phyloP scores from a whole-genome alignment of 2,329 filamentous ascomycete genomes.

The Fusarium transvaalense region DNA sequence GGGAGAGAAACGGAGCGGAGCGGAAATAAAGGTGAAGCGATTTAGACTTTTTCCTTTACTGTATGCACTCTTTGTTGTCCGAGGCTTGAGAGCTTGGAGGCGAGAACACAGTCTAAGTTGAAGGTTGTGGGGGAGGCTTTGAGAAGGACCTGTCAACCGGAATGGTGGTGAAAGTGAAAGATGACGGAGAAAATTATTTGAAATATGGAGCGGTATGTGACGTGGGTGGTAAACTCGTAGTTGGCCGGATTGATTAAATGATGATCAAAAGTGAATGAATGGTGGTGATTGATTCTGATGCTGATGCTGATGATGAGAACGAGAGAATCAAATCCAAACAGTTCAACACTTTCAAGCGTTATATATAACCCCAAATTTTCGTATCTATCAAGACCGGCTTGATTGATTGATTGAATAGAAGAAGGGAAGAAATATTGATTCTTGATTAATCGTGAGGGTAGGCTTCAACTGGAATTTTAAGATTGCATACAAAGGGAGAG shows the following conservation, averaged over 20 bases:
- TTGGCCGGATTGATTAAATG: constrained; percentile 15
- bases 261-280: constrained; percentile 12
- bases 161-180: constrained; percentile 41
- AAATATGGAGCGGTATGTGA: constrained; percentile 11
- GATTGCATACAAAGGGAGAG: constrained; percentile 46
- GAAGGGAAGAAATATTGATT: constrained; percentile 45
- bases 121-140: constrained; percentile 31
- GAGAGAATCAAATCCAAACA: constrained; percentile 5
- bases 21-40: constrained; percentile 23
- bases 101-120: constrained; percentile 12
- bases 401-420: constrained; percentile 1
- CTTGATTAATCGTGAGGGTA: constrained; percentile 33
- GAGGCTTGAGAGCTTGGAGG: constrained; percentile 19
- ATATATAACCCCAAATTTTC: constrained; percentile 37
- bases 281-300: too few relatives aligned
- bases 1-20: constrained; percentile 7
- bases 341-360: constrained; percentile 24
- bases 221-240: constrained; percentile 15
- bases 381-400: constrained; percentile 44
- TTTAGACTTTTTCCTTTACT: constrained; percentile 22
- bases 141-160: constrained; percentile 18
- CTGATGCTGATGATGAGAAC: constrained; percentile 7
- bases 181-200: constrained; percentile 20
- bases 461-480: constrained; percentile 41
- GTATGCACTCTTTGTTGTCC: neutral